These are phyloP conservation scores for Flaveria brownii DNA, from an alignment of 129 eudicot species.

Conservation along the genomic window DNA sequence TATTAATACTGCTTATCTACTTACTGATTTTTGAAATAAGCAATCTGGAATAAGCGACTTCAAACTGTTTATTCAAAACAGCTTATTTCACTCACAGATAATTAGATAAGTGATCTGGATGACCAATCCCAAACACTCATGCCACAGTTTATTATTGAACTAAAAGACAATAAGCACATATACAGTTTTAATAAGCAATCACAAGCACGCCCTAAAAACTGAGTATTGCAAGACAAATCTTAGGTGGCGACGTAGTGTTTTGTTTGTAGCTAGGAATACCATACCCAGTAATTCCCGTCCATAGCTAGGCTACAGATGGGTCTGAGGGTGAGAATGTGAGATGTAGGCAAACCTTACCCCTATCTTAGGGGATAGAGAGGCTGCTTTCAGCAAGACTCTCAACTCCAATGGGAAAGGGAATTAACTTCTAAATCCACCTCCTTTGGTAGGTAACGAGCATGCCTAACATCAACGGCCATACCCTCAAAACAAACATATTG, in stretches of 20 bases:
- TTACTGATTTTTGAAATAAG: background rate
- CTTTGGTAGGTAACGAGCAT: background rate
- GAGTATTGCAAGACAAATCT: background rate
- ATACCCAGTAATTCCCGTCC: too few species aligned
- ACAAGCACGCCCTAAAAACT: background rate
- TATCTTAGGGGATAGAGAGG: too few species aligned
- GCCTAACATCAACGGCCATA: background rate
- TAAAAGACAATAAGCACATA: background rate
- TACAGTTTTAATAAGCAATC: background rate
- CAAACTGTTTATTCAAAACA: background rate
- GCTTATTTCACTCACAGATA: background rate
- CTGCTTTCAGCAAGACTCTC: too few species aligned
- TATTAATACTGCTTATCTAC: background rate
- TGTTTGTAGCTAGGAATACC: background rate
- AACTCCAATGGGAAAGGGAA: background rate
- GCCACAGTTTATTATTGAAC: background rate
- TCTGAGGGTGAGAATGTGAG: too few species aligned
- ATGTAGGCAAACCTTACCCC: too few species aligned
- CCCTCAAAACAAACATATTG: background rate
- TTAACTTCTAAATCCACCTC: background rate
- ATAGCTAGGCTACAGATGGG: too few species aligned
- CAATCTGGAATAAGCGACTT: background rate
- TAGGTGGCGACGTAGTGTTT: background rate
- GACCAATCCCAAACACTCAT: background rate
- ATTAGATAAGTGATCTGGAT: background rate